Base-by-base conservation (phyloP, 768 basidiomycete species). In the Kondoa subrosea region DNA sequence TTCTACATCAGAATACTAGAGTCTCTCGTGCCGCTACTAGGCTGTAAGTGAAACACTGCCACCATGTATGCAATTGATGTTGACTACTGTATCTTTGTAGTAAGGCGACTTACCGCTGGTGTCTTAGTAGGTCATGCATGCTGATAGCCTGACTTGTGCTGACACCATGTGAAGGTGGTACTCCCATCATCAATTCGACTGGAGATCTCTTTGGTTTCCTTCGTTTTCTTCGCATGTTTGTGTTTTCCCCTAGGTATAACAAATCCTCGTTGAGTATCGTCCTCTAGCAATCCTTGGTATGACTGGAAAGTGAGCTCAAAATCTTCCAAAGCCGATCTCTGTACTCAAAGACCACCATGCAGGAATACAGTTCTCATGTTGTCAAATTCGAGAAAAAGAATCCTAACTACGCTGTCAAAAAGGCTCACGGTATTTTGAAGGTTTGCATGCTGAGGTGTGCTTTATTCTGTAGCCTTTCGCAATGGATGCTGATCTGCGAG, bases 51-150 rank as follows among this genome's bases (percentile, higher is more conserved):
- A n/a, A n/a, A n/a, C n/a, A n/a, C n/a, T n/a, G n/a, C n/a, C n/a
- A n/a, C n/a, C n/a, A n/a, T n/a, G n/a, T n/a, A n/a, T n/a, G n/a
- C n/a, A n/a, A n/a, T n/a, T n/a, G n/a, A n/a, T n/a, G n/a, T n/a
- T n/a, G n/a, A n/a, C n/a, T n/a, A n/a, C n/a, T n/a, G n/a, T n/a
- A n/a, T n/a, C n/a, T n/a, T n/a, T n/a, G n/a, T n/a, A n/a, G n/a
- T 14, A 64, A 64, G 31, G 29, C 31, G 4, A 32, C 63, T 15
- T 64, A 64, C 29, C 63, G 63, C 14, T 26, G 25, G 63, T 64
- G 63, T 25, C n/a, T 31, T 14, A 64, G 21, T 32, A 31, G 4
- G 31, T n/a, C 4, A 25, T 12, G 15, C 4, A 17, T 30, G 14
- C 12, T n/a, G 14, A 31, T 26, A 32, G 14, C 25, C 31, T 15